Base-by-base conservation (phyloP, 75 land plant genomes). In the Pinus tabuliformis region DNA sequence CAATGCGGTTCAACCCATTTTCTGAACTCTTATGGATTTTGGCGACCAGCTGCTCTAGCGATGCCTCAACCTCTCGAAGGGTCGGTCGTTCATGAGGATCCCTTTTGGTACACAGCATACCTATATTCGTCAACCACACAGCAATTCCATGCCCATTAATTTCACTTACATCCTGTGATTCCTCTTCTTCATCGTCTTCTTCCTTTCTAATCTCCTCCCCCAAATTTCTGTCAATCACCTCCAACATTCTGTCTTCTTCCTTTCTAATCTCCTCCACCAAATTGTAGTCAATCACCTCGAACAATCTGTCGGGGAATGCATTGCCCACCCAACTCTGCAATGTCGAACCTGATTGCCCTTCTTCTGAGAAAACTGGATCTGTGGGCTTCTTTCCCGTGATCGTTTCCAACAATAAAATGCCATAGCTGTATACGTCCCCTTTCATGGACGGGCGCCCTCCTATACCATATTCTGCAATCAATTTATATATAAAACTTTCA, bases 341-440 rank as follows among this genome's bases (percentile, higher is more conserved):
- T 24, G 24, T 6, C 3, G 2, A 59, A 21, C 49, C 49, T 45
- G 49, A 45, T 45, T 45, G 7, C 8, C 49, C 49, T 45, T 52
- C 70, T 76, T 28, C 18, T 6, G 70, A 60, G 17, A 83, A 75
- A 24, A 86, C 20, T 1, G 78, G 60, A 0, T 84, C 87, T 3
- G 79, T 82, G 0, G 91, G 91, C 57, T 85, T 83, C 75, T 64
- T 82, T 26, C 89, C 84, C 76, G 85, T 86, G 73, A 89, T 42
- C 2, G 84, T 61, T 59, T 89, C 91, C 58, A 87, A 56, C 17
- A 80, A 45, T 56, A 89, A 74, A 42, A 89, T 81, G 15, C 91
- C 91, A 54, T 82, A 89, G 76, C 87, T 85, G 65, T 84, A 89
- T 57, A 89, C 91, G 72, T 89, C 91, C 42, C 84, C 77, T 64